phyloP scores from a whole-genome alignment of 1,139 yeast species.

The Arxiozyma telluris region DNA sequence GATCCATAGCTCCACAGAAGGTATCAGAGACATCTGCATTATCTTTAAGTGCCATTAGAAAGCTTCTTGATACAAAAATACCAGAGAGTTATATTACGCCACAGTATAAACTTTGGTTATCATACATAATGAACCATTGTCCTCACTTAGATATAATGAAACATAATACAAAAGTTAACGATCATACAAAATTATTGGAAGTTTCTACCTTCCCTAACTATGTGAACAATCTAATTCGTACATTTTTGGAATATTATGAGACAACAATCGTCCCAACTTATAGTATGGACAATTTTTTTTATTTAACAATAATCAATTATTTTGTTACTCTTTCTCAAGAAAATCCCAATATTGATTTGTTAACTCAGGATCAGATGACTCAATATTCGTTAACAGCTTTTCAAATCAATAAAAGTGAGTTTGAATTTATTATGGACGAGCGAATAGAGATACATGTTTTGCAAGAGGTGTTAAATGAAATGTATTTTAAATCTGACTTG shows the following conservation, averaged over 20 bases:
- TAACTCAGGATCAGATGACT: background rate
- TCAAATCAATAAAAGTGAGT: background rate
- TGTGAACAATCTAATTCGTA: background rate
- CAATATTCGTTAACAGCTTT: background rate
- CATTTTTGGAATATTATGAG: background rate
- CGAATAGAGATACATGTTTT: background rate
- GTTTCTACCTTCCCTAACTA: constrained; percentile 1
- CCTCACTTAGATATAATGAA: background rate
- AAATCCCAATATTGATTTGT: background rate
- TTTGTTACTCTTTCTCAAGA: background rate
- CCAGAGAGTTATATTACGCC: background rate
- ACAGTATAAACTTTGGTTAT: background rate
- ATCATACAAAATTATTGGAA: background rate
- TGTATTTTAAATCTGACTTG: background rate
- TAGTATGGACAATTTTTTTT: background rate
- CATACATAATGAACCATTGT: background rate
- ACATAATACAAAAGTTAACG: background rate
- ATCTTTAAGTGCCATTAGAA: background rate
- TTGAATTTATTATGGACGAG: background rate
- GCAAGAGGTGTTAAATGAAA: background rate
- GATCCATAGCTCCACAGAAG: background rate
- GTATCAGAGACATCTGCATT: background rate
- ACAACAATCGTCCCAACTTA: background rate
- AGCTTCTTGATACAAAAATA: background rate
- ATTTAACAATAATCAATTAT: background rate